Evolutionary conservation across 306 rosid species (phyloP).

Genomic region (Cicer chorassanicum): DNA sequence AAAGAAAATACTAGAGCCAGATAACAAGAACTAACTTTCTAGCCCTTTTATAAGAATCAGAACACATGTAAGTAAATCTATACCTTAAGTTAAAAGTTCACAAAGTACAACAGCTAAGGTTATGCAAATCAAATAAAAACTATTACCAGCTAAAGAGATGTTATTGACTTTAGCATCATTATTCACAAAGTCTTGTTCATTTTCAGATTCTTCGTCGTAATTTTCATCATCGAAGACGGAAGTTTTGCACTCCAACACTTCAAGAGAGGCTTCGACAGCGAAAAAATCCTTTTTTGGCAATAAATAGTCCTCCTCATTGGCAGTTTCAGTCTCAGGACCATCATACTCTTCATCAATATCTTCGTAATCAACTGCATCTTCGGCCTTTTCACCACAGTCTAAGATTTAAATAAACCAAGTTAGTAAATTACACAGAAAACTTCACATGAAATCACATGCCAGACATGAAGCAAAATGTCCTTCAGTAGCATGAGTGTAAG

Average conservation of each 20-base stretch:
- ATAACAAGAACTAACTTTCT: constrained; percentile 38
- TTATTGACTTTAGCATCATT: constrained; percentile 54
- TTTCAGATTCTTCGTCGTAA: constrained; percentile 92
- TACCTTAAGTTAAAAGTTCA: constrained; percentile 7
- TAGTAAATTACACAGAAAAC: constrained; percentile 40
- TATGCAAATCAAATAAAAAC: constrained; percentile 31
- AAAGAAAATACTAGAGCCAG: constrained; percentile 16
- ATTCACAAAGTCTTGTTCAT: constrained; percentile 58
- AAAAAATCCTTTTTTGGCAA: constrained; percentile 79
- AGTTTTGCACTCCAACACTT: constrained; percentile 57
- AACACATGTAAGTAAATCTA: constrained; percentile 39
- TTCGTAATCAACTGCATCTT: constrained; percentile 92
- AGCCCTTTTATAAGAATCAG: not conserved
- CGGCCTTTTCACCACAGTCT: constrained; percentile 92
- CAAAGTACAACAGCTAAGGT: constrained; percentile 33
- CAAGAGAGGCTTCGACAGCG: constrained; percentile 64
- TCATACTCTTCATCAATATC: constrained; percentile 95
- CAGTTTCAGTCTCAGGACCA: constrained; percentile 90
- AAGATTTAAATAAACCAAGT: constrained; percentile 45
- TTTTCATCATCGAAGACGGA: constrained; percentile 88
- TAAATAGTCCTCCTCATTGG: constrained; percentile 83
- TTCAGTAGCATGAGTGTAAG: not conserved
- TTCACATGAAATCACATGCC: constrained; percentile 35
- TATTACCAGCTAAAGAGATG: constrained; percentile 57
- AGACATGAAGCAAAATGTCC: constrained; percentile 28